A percentile compares a stretch with the other conserved stretches of the same genome.
phyloP scores from a whole-genome alignment of 2,329 filamentous ascomycete genomes.

The Aaosphaeria arxii region DNA sequence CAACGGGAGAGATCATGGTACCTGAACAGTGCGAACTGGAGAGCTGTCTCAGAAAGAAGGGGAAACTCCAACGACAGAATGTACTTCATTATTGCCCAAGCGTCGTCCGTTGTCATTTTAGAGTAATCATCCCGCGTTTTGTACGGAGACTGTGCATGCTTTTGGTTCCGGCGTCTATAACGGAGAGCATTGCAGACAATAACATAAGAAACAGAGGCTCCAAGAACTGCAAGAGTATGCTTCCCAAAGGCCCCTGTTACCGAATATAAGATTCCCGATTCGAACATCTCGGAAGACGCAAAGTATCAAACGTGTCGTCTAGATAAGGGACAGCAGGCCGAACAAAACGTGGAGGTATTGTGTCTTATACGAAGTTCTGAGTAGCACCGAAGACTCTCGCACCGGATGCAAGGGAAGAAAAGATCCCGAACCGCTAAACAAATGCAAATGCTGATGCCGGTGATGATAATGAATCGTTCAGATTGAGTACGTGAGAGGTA shows the following conservation, averaged over 20 bases:
- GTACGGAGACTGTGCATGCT: slow-evolving; percentile 44
- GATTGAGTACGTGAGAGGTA: too few species aligned
- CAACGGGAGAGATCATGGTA: slow-evolving; percentile 4
- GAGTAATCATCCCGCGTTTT: slow-evolving; percentile 44
- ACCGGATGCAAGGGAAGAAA: too few species aligned
- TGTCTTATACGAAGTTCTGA: too few species aligned
- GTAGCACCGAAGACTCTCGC: too few species aligned
- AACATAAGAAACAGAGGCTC: slow-evolving; percentile 24
- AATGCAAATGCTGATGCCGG: too few species aligned
- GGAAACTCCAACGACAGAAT: slow-evolving; percentile 56
- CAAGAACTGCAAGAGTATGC: slow-evolving; percentile 6
- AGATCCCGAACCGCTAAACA: too few species aligned
- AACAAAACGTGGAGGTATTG: too few species aligned
- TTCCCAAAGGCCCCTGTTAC: not conserved
- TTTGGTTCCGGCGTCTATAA: slow-evolving; percentile 36
- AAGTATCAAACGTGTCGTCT: too few species aligned
- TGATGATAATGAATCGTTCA: too few species aligned
- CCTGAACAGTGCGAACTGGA: slow-evolving; percentile 60
- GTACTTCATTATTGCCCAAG: slow-evolving; percentile 48
- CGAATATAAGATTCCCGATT: too few species aligned
- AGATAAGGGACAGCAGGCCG: too few species aligned
- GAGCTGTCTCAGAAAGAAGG: slow-evolving; percentile 46
- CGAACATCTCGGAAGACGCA: too few species aligned
- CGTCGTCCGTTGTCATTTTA: slow-evolving; percentile 55
- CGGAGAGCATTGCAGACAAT: slow-evolving; percentile 36